Percentiles rank a stretch among this genome's conserved stretches.
Conservation (phyloP, 2,329 filamentous ascomycete genomes). For the Talaromyces sp. region DNA sequence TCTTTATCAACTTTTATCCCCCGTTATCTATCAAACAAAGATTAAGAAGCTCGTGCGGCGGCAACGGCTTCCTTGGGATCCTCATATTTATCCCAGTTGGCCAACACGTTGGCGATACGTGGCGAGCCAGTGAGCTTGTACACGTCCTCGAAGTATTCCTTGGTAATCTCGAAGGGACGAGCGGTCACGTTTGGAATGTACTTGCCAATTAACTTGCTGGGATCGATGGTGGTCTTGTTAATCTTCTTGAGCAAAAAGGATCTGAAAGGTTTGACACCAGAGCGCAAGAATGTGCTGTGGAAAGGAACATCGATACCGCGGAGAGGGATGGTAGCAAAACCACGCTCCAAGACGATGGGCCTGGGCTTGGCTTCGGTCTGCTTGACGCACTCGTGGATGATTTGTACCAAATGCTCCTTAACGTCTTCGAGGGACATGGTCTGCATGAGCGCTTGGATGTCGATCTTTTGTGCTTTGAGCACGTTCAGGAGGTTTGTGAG, state of each 20-base stretch:
- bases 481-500: slow-evolving; percentile 83
- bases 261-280: slow-evolving; percentile 97
- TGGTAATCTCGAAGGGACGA: slow-evolving; percentile 88
- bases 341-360: slow-evolving; percentile 85
- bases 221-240: slow-evolving; percentile 97
- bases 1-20: not conserved
- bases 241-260: slow-evolving; percentile 99
- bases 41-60: slow-evolving; percentile 8
- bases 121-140: slow-evolving; percentile 84
- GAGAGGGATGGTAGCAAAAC: slow-evolving; percentile 94
- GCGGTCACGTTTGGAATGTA: slow-evolving; percentile 99
- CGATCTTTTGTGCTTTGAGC: slow-evolving; percentile 93
- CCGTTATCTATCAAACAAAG: too few species aligned
- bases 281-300: slow-evolving; percentile 97
- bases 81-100: slow-evolving; percentile 77
- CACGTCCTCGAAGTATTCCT: slow-evolving; percentile 99
- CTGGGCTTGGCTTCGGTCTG: slow-evolving; percentile 83
- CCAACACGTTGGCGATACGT: slow-evolving; percentile 56
- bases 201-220: slow-evolving; percentile 92
- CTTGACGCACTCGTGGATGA: slow-evolving; percentile 83
- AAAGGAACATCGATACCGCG: slow-evolving; percentile 98
- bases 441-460: slow-evolving; percentile 89
- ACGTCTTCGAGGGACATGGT: slow-evolving; percentile 84
- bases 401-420: slow-evolving; percentile 82
- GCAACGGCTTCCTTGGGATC: slow-evolving; percentile 24